These are phyloP conservation scores for Chaetomidium leptoderma DNA, from an alignment of 495 filamentous ascomycete genomes.

Conservation along the genomic window DNA sequence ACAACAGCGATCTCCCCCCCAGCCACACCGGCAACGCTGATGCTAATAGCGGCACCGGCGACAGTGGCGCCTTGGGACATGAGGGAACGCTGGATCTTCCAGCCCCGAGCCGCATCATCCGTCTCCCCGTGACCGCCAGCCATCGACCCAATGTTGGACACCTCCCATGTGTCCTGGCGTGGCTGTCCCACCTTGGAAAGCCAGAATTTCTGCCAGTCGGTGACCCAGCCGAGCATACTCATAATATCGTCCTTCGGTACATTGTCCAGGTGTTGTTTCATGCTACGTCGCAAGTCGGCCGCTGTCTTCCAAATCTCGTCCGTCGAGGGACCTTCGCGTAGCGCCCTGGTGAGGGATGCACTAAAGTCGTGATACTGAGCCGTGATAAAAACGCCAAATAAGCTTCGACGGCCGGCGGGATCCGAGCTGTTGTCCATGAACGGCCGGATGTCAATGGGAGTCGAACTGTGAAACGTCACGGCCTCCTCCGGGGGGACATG, in stretches of 20 bases:
- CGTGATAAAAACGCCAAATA: constrained; percentile 34
- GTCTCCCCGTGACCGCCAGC: constrained; percentile 12
- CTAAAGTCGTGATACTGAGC: constrained; percentile 23
- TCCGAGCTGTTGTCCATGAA: constrained; percentile 12
- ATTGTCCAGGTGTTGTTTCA: constrained; percentile 17
- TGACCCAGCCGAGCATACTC: constrained; percentile 30
- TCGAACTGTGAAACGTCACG: constrained; percentile 25
- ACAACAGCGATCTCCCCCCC: constrained; percentile 27
- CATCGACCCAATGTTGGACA: constrained; percentile 35
- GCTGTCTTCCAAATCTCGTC: constrained; percentile 31
- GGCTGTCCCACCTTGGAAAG: constrained; percentile 28
- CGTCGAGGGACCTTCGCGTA: constrained; percentile 18
- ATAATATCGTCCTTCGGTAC: constrained; percentile 33
- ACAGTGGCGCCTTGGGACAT: constrained; percentile 36
- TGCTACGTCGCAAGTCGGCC: constrained; percentile 18
- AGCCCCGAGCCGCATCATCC: constrained; percentile 8
- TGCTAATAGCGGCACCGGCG: constrained; percentile 26
- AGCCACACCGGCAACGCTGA: constrained; percentile 31
- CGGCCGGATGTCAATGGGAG: constrained; percentile 34
- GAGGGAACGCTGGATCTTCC: constrained; percentile 30
- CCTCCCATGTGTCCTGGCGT: constrained; percentile 26
- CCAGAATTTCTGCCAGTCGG: constrained; percentile 31
- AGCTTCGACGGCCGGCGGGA: not conserved
- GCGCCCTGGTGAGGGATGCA: constrained; percentile 12
- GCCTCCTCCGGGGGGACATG: constrained; percentile 22